A percentile compares a stretch with the other conserved stretches of the same genome.
Conservation (phyloP, 331 rosid species). For the Saraca asoca region DNA sequence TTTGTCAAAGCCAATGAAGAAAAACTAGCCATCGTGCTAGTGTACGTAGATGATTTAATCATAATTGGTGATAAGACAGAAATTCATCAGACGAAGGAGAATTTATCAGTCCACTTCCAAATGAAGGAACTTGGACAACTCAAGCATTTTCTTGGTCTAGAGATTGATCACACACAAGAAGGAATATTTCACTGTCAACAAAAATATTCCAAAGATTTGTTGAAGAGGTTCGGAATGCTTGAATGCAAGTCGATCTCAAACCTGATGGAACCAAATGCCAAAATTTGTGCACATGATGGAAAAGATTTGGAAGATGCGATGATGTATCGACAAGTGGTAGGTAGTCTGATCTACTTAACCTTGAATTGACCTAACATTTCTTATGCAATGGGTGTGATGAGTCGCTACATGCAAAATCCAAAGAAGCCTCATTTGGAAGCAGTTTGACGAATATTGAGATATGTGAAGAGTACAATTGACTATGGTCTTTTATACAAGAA, state of each 20-base stretch:
- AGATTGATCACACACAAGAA: too few relatives aligned
- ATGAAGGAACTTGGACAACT: constrained; percentile 9
- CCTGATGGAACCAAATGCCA: too few relatives aligned
- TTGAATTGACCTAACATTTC: neutral
- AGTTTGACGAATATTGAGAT: neutral
- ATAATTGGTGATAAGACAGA: neutral
- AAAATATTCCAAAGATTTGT: too few relatives aligned
- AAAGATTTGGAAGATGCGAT: neutral
- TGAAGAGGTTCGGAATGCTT: too few relatives aligned
- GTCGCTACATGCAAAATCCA: neutral
- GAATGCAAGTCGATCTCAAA: neutral
- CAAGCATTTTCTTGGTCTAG: neutral
- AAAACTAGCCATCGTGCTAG: neutral
- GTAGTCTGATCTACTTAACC: neutral
- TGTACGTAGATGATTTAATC: neutral
- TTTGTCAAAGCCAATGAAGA: too few relatives aligned
- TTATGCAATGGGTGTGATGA: neutral
- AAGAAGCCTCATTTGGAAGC: constrained; percentile 3
- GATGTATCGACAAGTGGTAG: neutral
- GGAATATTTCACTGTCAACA: neutral
- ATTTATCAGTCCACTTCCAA: neutral
- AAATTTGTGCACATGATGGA: too few relatives aligned
- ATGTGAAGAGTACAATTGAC: neutral
- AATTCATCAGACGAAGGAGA: neutral
- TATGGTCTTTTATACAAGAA: constrained; percentile 10